These are phyloP conservation scores for Hibiscus tridactylites DNA, from an alignment of 345 rosid genomes.

Conservation along the genomic window DNA sequence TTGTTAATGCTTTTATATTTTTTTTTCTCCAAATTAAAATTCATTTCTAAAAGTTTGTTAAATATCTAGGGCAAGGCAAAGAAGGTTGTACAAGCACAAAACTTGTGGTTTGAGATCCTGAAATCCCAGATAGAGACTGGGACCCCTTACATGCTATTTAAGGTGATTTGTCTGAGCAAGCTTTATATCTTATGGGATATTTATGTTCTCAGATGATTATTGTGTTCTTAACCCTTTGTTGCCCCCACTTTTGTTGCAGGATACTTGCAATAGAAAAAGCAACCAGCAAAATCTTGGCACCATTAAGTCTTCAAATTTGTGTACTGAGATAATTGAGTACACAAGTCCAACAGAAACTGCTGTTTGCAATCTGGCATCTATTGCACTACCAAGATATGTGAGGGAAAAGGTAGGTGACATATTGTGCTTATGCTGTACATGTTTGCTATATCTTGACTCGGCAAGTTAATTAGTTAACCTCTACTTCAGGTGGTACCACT, in stretches of 20 bases:
- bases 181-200: not conserved
- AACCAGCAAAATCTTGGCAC: slow-evolving; percentile 94
- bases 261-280: slow-evolving; percentile 80
- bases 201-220: not conserved
- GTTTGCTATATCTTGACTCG: not conserved
- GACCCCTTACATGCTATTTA: slow-evolving; percentile 91
- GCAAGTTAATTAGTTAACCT: not conserved
- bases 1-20: not conserved
- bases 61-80: slow-evolving; percentile 66
- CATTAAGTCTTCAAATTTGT: slow-evolving; percentile 80
- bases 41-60: not conserved
- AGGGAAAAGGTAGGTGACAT: slow-evolving; percentile 54
- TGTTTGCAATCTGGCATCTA: slow-evolving; percentile 91
- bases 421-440: not conserved
- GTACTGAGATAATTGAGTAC: slow-evolving; percentile 83
- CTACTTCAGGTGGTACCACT: slow-evolving; percentile 46
- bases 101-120: slow-evolving; percentile 76
- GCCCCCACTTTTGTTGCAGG: slow-evolving; percentile 34
- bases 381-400: slow-evolving; percentile 77
- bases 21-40: not conserved
- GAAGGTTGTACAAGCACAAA: slow-evolving; percentile 81
- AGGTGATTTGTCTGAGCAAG: slow-evolving; percentile 34
- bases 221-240: not conserved
- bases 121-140: slow-evolving; percentile 93
- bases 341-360: slow-evolving; percentile 92